These are phyloP conservation scores for Xanthoconium separans DNA, from an alignment of 1,284 basidiomycete species.

Conservation along the genomic window DNA sequence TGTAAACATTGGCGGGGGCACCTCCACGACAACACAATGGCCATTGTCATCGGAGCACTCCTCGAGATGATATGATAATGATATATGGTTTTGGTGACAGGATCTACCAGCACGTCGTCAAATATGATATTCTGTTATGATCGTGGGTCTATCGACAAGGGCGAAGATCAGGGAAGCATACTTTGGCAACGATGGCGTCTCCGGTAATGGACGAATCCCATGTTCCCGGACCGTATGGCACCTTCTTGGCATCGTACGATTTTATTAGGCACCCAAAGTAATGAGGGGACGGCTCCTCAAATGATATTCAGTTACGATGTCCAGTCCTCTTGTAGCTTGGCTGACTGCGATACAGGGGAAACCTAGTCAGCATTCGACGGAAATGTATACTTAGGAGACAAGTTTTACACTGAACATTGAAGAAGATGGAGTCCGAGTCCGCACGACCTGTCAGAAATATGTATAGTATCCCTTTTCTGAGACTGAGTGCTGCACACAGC, in stretches of 20 bases:
- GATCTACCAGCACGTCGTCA: slow-evolving; percentile 35
- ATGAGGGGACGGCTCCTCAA: too few relatives aligned
- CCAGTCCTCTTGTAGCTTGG: too few relatives aligned
- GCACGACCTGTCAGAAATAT: too few relatives aligned
- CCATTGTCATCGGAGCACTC: slow-evolving; percentile 35
- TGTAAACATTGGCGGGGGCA: slow-evolving; percentile 28
- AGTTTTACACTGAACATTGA: too few relatives aligned
- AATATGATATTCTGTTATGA: slow-evolving; percentile 22
- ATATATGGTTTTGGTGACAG: slow-evolving; percentile 29
- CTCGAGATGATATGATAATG: slow-evolving; percentile 31
- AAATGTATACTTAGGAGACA: too few relatives aligned
- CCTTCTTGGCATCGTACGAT: slow-evolving; percentile 6
- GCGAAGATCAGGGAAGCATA: not conserved
- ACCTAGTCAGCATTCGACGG: too few relatives aligned
- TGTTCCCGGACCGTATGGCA: slow-evolving; percentile 33
- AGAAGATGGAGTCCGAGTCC: too few relatives aligned
- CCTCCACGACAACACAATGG: slow-evolving; percentile 21
- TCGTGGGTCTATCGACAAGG: not conserved
- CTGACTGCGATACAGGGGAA: too few relatives aligned
- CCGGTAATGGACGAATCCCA: slow-evolving; percentile 38
- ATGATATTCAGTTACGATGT: too few relatives aligned
- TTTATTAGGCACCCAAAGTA: too few relatives aligned
- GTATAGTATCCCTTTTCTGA: too few relatives aligned
- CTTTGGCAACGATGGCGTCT: slow-evolving; percentile 26
- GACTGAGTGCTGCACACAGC: too few relatives aligned